A percentile compares a stretch with the other conserved stretches of the same genome.
Evolutionary conservation across 2,329 filamentous ascomycete species (phyloP).

Genomic region (Cercospora brassicicola): DNA sequence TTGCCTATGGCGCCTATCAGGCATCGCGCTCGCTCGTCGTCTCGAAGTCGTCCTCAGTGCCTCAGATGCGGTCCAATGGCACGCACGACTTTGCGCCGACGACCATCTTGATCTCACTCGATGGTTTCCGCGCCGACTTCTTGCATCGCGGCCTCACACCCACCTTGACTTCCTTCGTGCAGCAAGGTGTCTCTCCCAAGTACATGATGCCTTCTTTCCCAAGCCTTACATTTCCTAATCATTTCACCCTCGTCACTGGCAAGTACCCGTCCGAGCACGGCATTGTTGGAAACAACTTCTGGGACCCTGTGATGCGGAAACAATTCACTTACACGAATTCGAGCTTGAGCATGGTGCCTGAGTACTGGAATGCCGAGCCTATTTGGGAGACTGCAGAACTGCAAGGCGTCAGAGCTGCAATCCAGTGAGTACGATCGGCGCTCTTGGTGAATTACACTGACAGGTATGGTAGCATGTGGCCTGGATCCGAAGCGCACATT

Average conservation of each 20-base stretch:
- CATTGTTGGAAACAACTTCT: conserved; percentile 91
- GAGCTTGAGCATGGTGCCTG: conserved; percentile 65
- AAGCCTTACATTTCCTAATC: conserved; percentile 91
- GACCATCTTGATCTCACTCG: conserved; percentile 88
- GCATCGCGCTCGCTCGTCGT: conserved; percentile 45
- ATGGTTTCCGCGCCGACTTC: conserved; percentile 95
- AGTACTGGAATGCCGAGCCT: conserved; percentile 95
- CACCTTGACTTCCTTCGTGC: conserved; percentile 72
- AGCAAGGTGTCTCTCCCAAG: conserved; percentile 79
- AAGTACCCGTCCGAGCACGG: conserved; percentile 91
- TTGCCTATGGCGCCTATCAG: conserved; percentile 59
- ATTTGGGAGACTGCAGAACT: conserved; percentile 91
- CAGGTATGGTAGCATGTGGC: conserved; percentile 72
- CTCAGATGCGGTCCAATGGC: conserved; percentile 65
- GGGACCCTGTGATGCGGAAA: conserved; percentile 73
- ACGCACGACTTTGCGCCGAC: conserved; percentile 87
- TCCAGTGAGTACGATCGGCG: conserved; percentile 56
- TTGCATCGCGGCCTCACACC: conserved; percentile 81
- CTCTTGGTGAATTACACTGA: background rate
- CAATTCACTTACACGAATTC: conserved; percentile 89
- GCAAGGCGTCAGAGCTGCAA: conserved; percentile 72
- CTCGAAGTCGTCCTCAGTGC: conserved; percentile 15
- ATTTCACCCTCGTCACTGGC: conserved; percentile 90
- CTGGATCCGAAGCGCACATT: conserved; percentile 87
- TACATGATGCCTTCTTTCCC: conserved; percentile 94